A percentile compares a stretch with the other conserved stretches of the same genome.
These are phyloP conservation scores for Globisporangium abappressorium DNA, from an alignment of 352 stramenopile genomes.

Conservation along the genomic window DNA sequence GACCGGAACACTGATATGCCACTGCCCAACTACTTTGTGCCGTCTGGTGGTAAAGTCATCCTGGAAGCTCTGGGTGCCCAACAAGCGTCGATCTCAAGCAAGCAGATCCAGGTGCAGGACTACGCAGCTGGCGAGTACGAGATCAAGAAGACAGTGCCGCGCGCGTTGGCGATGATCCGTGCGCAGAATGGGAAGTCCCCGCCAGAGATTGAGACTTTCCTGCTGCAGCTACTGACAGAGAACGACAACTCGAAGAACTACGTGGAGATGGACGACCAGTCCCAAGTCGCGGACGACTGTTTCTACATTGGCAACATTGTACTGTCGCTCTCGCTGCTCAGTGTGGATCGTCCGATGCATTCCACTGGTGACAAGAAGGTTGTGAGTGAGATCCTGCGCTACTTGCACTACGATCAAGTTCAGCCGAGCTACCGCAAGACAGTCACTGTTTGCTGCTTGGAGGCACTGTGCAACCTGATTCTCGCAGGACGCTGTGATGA, in stretches of 20 bases:
- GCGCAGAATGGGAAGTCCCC: constrained; percentile 79
- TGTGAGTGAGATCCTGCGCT: constrained; percentile 71
- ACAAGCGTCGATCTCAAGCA: constrained; percentile 77
- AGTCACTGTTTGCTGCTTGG: constrained; percentile 77
- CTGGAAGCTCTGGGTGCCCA: constrained; percentile 74
- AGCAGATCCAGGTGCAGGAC: constrained; percentile 85
- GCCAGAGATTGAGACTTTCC: constrained; percentile 72
- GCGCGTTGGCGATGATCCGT: constrained; percentile 69
- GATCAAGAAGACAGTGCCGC: constrained; percentile 85
- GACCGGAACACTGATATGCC: constrained; percentile 79
- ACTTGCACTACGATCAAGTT: constrained; percentile 83
- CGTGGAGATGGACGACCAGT: constrained; percentile 85
- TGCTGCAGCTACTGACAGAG: constrained; percentile 74
- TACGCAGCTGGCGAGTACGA: constrained; percentile 84
- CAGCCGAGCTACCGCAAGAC: constrained; percentile 81
- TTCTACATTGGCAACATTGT: constrained; percentile 84
- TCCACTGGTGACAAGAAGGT: constrained; percentile 48
- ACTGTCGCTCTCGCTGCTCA: constrained; percentile 65
- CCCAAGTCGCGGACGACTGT: constrained; percentile 79
- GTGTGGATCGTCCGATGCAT: constrained; percentile 51
- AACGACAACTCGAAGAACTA: constrained; percentile 91
- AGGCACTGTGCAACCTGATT: constrained; percentile 78
- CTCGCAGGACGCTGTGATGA: constrained; percentile 64
- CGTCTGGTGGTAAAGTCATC: constrained; percentile 79
- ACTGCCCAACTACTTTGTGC: constrained; percentile 85